Evolutionary conservation across 1,284 basidiomycete genomes (phyloP).

Genomic region (Xerocomus amazonicus): DNA sequence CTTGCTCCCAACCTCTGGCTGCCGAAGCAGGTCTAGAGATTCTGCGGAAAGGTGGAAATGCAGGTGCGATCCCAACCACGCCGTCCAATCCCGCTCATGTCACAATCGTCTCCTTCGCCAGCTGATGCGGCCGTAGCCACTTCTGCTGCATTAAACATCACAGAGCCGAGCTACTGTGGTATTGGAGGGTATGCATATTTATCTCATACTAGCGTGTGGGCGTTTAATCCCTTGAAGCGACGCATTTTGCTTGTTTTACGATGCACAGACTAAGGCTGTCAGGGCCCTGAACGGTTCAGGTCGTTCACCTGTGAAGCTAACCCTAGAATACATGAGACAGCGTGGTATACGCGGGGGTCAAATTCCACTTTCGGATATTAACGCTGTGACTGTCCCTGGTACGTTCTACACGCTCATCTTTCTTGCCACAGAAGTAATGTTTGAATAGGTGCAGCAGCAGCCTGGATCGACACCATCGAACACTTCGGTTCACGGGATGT

Average conservation of each 20-base stretch:
- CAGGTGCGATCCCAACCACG: constrained; percentile 47
- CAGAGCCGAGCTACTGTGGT: constrained; percentile 79
- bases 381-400: constrained; percentile 91
- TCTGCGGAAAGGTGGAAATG: constrained; percentile 87
- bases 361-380: constrained; percentile 75
- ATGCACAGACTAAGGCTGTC: constrained; percentile 76
- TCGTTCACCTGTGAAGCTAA: constrained; percentile 76
- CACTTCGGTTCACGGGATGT: constrained; percentile 83
- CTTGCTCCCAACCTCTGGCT: constrained; percentile 89
- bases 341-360: constrained; percentile 65
- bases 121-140: constrained; percentile 77
- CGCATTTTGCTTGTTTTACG: constrained; percentile 90
- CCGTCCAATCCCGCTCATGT: background rate
- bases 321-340: constrained; percentile 67
- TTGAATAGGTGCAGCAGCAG: constrained; percentile 75
- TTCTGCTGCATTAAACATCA: constrained; percentile 86
- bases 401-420: background rate
- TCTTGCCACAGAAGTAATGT: background rate
- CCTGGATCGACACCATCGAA: constrained; percentile 89
- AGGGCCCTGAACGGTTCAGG: constrained; percentile 88
- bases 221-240: constrained; percentile 49
- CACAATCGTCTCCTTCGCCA: constrained; percentile 16
- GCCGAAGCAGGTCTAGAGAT: constrained; percentile 88
- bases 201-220: background rate
- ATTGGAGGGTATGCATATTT: constrained; percentile 62